Evolutionary conservation across 2,329 filamentous ascomycete species (phyloP).

Genomic region (Microcyclospora pomicola): DNA sequence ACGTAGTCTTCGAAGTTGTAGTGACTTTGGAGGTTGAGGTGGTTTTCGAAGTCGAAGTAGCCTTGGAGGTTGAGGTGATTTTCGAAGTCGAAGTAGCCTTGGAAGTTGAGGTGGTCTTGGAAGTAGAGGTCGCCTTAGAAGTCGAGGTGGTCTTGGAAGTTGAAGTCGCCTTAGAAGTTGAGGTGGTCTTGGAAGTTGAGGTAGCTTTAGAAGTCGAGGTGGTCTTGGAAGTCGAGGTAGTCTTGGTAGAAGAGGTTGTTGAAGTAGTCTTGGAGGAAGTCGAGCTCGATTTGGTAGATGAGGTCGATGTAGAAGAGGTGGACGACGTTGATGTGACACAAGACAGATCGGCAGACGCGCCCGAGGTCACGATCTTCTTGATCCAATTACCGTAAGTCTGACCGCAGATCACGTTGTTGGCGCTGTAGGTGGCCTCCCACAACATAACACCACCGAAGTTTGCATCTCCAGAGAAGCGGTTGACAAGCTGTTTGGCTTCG

Average conservation of each 20-base stretch:
- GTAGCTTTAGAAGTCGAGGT: not conserved
- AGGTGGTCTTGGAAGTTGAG: not conserved
- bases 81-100: too few species aligned
- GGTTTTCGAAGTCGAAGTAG: too few species aligned
- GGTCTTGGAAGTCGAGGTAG: not conserved
- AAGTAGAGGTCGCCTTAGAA: not conserved
- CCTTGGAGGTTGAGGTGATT: too few species aligned
- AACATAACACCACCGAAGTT: constrained; percentile 47
- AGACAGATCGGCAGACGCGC: not conserved
- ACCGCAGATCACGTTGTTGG: constrained; percentile 32
- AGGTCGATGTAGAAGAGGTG: not conserved
- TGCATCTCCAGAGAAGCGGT: constrained; percentile 26
- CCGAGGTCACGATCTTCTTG: constrained; percentile 28
- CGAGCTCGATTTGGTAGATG: not conserved
- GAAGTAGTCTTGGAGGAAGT: not conserved
- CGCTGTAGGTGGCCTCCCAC: constrained; percentile 41
- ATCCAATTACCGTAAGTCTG: constrained; percentile 34
- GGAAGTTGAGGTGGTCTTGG: too few species aligned
- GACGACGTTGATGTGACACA: not conserved
- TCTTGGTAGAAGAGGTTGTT: not conserved
- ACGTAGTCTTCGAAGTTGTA: too few species aligned
- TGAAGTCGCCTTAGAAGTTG: not conserved
- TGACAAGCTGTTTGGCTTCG: constrained; percentile 33
- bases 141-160: not conserved
- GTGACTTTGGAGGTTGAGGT: too few species aligned